Evolutionary conservation across 2,329 filamentous ascomycete genomes (phyloP).

Genomic region (Pseudogymnoascus destructans): DNA sequence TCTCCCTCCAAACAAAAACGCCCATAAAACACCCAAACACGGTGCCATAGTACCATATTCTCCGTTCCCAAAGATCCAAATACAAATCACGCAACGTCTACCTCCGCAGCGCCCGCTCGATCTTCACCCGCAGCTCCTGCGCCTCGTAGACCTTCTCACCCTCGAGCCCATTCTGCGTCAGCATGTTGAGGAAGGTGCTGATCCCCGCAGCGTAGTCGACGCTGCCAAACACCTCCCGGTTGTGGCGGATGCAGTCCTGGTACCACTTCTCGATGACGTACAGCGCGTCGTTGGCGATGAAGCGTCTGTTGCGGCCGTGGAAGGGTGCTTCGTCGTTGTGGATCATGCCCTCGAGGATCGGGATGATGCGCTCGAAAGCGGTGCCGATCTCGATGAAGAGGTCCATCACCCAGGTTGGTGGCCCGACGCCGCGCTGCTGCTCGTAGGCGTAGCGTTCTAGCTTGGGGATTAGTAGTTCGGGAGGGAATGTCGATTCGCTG

Average conservation of each 20-base stretch:
- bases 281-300: slow-evolving; percentile 47
- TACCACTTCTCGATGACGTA: slow-evolving; percentile 51
- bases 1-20: slow-evolving; percentile 6
- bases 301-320: slow-evolving; percentile 39
- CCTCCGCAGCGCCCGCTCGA: slow-evolving; percentile 30
- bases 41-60: not conserved
- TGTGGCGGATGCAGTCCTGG: slow-evolving; percentile 39
- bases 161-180: slow-evolving; percentile 33
- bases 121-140: slow-evolving; percentile 30
- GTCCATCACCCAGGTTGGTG: slow-evolving; percentile 36
- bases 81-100: not conserved
- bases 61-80: not conserved
- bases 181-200: slow-evolving; percentile 31
- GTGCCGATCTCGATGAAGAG: slow-evolving; percentile 51
- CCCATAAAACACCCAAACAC: slow-evolving; percentile 3
- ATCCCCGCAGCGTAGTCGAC: slow-evolving; percentile 41
- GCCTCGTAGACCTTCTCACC: slow-evolving; percentile 28
- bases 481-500: slow-evolving; percentile 54
- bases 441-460: slow-evolving; percentile 50
- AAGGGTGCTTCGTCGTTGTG: slow-evolving; percentile 56
- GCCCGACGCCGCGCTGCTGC: slow-evolving; percentile 42
- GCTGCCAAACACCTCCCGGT: slow-evolving; percentile 44
- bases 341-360: slow-evolving; percentile 51
- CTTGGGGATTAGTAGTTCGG: slow-evolving; percentile 45
- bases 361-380: slow-evolving; percentile 46